Base-by-base conservation (phyloP, 352 stramenopile species). In the Pythium dissimile region DNA sequence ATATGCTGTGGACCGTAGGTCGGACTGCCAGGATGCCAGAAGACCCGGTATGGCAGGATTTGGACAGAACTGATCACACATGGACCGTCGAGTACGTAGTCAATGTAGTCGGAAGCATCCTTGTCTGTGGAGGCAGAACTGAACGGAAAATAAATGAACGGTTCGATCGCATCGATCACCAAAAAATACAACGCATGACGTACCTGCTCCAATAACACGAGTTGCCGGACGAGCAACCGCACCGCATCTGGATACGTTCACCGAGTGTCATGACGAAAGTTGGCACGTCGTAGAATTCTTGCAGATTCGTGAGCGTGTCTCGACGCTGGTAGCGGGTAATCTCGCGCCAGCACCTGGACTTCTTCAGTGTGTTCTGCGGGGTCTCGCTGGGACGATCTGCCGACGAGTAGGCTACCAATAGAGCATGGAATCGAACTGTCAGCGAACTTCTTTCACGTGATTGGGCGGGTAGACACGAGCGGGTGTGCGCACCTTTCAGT, bases 151-250 rank as follows among this genome's bases (percentile, higher is more conserved):
- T 41, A n/a, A 28, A 10, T 37, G 16, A 20, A 28, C 16, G 45
- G 28, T 56, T 23, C 9, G 23, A 62, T 32, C 6, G 28, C 16
- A 15, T 28, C 39, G 21, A 27, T 26, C 5, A 46, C 20, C 10
- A 24, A 46, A 46, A 16, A 34, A 38, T 20, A 28, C 30, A 5
- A 27, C 16, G 20, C 8, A 43, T 13, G 41, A 41, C 55, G 24
- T 63, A 78, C 70, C 71, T 92, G 75, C 84, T 94, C 84, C 84
- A 94, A 62, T 92, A 94, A 71, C 84, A 94, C 34, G 77, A 88
- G 38, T 77, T 76, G 2, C 78, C 80, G 4, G 68, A 74, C 4
- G 80, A 89, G 60, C 84, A 94, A 21, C 84, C 82, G 54, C 84
- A 93, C 30, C 70, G 68, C 28, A 75, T 59, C 59, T 89, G 80